Percentiles rank a stretch among this genome's conserved stretches.
These are phyloP conservation scores for Phytophthora colocasiae DNA, from an alignment of 352 stramenopile species.

Conservation along the genomic window DNA sequence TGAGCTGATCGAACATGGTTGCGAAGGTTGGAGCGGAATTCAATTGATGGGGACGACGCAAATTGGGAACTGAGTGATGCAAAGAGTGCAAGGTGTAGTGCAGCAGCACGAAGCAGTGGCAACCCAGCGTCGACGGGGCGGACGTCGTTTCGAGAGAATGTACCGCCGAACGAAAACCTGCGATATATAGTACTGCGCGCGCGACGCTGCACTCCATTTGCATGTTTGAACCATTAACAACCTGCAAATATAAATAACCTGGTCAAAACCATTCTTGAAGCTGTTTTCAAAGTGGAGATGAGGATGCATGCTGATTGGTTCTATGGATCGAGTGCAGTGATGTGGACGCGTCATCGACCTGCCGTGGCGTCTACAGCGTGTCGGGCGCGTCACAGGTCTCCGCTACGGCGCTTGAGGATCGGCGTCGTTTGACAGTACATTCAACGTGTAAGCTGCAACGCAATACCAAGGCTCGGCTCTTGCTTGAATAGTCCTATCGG, in stretches of 20 bases:
- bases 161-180: slow-evolving; percentile 24
- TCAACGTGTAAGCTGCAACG: slow-evolving; percentile 12
- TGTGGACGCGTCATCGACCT: slow-evolving; percentile 33
- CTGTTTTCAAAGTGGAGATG: neutral
- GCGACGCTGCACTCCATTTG: neutral
- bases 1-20: slow-evolving; percentile 78
- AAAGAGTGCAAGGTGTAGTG: neutral
- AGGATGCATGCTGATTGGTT: slow-evolving; percentile 40
- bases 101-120: slow-evolving; percentile 4
- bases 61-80: slow-evolving; percentile 50
- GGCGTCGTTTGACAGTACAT: slow-evolving; percentile 12
- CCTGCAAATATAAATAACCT: slow-evolving; percentile 6
- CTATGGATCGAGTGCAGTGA: slow-evolving; percentile 28
- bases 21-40: slow-evolving; percentile 15
- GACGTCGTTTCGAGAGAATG: slow-evolving; percentile 5
- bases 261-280: slow-evolving; percentile 25
- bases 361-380: neutral
- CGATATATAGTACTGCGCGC: neutral
- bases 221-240: neutral
- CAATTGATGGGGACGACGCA: slow-evolving; percentile 30
- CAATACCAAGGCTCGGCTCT: slow-evolving; percentile 2
- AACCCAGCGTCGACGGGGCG: slow-evolving; percentile 9
- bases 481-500: slow-evolving; percentile 10
- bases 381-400: slow-evolving; percentile 4
- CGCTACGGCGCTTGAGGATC: slow-evolving; percentile 25